Base-by-base conservation (phyloP, 2,329 filamentous ascomycete species). In the Penicillium thymicola region DNA sequence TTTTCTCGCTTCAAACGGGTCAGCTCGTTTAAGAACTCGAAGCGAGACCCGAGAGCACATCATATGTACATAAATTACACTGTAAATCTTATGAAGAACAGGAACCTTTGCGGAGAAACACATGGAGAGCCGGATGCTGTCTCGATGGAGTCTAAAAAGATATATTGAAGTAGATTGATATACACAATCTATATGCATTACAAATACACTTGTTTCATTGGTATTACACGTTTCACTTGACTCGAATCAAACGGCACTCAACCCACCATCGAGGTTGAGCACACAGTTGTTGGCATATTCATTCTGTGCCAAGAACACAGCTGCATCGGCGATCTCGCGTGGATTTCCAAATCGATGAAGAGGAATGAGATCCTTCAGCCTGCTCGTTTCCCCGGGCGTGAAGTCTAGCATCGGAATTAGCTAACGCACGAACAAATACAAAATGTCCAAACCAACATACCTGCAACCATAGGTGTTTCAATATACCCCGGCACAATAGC, bases 231-330 rank as follows among this genome's bases (percentile, higher is more conserved):
- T 42, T 18, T 37, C 23, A 21, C 34, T 11, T n/a, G 11, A 13
- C 23, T n/a, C 13, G 2, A 25, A 28, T 45, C 49, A 89, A 50
- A 76, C 65, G 49, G 89, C 89, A 72, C 89, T 92, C 63, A 95
- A 72, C 1, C 92, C 92, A 16, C 92, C 92, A 73, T 96, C 92
- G 28, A 96, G 79, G 71, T 92, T 94, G 50, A 96, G 79, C 49
- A 92, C 81, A 71, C 90, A 94, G 63, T 95, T 95, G 72, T 93
- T 93, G 54, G 90, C 89, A 74, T 93, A 96, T 60, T 83, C 78
- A 72, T 94, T 96, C 45, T 81, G 81, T 30, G 85, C 88, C 16
- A 96, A 80, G 72, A 95, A 96, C 28, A 88, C 69, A 45, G 88
- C 89, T 53, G 91, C 90, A 67, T 92, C 86, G n/a, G 91, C 90